Conservation (phyloP, 176 grass and related monocot genomes). For the Oryza officinalis region DNA sequence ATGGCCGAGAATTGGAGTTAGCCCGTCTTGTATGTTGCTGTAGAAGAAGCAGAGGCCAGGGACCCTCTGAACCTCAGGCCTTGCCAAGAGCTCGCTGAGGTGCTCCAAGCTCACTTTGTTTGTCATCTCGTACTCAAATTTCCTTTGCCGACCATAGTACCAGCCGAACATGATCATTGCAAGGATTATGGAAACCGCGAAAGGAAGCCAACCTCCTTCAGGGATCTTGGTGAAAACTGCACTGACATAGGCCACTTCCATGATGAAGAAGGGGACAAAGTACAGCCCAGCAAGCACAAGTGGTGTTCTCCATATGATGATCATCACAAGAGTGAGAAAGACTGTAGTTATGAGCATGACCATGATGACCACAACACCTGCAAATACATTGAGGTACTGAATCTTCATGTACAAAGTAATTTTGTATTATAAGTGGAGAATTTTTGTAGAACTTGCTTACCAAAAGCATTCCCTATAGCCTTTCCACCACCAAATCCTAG, state of each 20-base stretch:
- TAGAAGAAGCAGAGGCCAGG: conserved; percentile 85
- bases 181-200: conserved; percentile 66
- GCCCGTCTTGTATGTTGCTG: conserved; percentile 73
- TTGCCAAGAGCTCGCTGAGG: conserved; percentile 60
- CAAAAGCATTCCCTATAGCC: conserved; percentile 81
- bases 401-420: background rate
- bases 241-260: conserved; percentile 68
- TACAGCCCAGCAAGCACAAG: conserved; percentile 48
- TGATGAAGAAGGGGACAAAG: conserved; percentile 57
- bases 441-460: conserved; percentile 43
- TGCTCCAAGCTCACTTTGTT: conserved; percentile 69
- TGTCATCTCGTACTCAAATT: conserved; percentile 62
- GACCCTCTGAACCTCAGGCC: conserved; percentile 61
- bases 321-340: conserved; percentile 79
- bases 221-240: conserved; percentile 78
- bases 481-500: conserved; percentile 81
- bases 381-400: background rate
- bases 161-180: conserved; percentile 80
- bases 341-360: conserved; percentile 92
- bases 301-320: conserved; percentile 71
- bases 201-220: conserved; percentile 80
- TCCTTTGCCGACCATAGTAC: conserved; percentile 81
- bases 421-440: background rate
- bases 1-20: conserved; percentile 66
- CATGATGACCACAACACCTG: conserved; percentile 89